phyloP scores from a whole-genome alignment of 1,284 basidiomycete genomes.

The Chondrostereum purpureum region DNA sequence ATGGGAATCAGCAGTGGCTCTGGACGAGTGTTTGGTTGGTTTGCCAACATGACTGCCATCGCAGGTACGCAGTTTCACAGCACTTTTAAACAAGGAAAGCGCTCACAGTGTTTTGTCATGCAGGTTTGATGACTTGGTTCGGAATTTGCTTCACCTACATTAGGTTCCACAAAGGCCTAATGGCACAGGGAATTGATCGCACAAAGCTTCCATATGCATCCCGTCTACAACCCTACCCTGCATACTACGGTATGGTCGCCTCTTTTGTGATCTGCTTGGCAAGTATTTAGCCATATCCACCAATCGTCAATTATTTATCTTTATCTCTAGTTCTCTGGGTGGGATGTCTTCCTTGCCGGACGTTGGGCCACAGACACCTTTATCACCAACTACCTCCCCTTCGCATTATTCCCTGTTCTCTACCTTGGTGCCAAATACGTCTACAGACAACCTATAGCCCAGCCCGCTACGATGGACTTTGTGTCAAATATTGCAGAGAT shows the following conservation, averaged over 20 bases:
- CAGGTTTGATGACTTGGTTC: conserved; percentile 77
- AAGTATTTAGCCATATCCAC: conserved; percentile 23
- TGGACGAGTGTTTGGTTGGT: conserved; percentile 71
- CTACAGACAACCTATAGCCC: conserved; percentile 41
- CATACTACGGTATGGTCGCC: conserved; percentile 54
- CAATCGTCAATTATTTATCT: background rate
- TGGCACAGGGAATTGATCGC: conserved; percentile 69
- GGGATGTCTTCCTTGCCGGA: conserved; percentile 67
- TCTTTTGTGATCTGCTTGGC: conserved; percentile 65
- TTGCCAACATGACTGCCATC: conserved; percentile 63
- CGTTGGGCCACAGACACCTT: conserved; percentile 57
- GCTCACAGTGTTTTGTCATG: conserved; percentile 12
- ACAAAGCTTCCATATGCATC: conserved; percentile 59
- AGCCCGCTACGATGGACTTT: conserved; percentile 73
- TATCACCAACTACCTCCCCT: conserved; percentile 76
- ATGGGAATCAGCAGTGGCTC: conserved; percentile 58
- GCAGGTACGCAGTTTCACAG: conserved; percentile 11
- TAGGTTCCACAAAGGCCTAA: conserved; percentile 72
- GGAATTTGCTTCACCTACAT: conserved; percentile 77
- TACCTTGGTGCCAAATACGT: conserved; percentile 55
- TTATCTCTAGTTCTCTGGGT: conserved; percentile 58
- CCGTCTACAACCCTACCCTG: conserved; percentile 62
- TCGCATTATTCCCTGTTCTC: conserved; percentile 71
- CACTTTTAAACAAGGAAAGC: conserved; percentile 32
- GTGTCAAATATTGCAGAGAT: conserved; percentile 65